These are phyloP conservation scores for Cercospora berteroae DNA, from an alignment of 2,329 filamentous ascomycete genomes.

Conservation along the genomic window DNA sequence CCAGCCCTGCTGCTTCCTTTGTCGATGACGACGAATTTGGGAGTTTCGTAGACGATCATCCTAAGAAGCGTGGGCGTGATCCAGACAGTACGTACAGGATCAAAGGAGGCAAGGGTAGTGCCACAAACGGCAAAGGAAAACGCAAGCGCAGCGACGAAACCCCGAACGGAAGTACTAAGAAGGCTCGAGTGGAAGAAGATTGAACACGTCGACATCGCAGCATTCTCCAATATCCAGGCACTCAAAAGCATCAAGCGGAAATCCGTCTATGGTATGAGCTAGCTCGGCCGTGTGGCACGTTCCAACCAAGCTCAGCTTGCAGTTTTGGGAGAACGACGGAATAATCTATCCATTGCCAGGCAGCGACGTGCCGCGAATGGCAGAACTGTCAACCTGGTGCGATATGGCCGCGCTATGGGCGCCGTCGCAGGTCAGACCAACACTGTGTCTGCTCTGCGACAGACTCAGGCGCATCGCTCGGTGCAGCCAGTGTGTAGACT, in stretches of 20 bases:
- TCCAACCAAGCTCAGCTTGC: background rate
- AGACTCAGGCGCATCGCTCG: background rate
- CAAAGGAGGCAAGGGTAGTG: conserved; percentile 48
- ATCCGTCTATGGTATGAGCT: background rate
- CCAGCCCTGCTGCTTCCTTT: conserved; percentile 36
- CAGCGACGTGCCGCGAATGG: background rate
- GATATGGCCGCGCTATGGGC: background rate
- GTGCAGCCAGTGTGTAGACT: background rate
- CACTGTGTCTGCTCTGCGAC: background rate
- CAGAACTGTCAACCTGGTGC: background rate
- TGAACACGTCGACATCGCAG: background rate
- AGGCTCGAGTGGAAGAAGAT: conserved; percentile 24
- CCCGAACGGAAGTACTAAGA: conserved; percentile 25
- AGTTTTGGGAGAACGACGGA: background rate
- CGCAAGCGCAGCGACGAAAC: conserved; percentile 30
- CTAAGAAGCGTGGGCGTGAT: conserved; percentile 37
- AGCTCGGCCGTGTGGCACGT: background rate
- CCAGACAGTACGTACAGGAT: conserved; percentile 48
- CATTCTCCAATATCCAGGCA: background rate
- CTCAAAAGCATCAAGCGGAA: background rate
- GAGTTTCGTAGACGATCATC: conserved; percentile 26
- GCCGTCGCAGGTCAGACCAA: background rate
- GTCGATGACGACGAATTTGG: conserved; percentile 43
- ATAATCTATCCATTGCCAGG: background rate
- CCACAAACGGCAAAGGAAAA: conserved; percentile 45